phyloP scores from a whole-genome alignment of 352 stramenopile genomes.

The Globisporangium spinosum region DNA sequence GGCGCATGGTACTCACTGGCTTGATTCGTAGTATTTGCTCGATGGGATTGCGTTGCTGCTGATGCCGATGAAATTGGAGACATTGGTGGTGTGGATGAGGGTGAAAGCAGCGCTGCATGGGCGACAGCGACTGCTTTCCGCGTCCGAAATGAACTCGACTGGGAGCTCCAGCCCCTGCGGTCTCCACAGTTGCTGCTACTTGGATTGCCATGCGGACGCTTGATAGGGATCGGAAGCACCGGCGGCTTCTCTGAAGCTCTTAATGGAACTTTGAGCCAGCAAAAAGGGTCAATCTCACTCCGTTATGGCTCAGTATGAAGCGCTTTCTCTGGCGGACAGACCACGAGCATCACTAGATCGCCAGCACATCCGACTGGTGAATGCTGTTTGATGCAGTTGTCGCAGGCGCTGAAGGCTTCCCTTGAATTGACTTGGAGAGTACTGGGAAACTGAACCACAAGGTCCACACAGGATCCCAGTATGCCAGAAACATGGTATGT shows the following conservation, averaged over 20 bases:
- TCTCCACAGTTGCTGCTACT: background rate
- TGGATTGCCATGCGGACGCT: background rate
- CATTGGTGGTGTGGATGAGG: background rate
- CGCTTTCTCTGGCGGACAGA: background rate
- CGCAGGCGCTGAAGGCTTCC: background rate
- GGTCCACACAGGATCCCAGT: background rate
- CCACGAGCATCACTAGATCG: conserved; percentile 1
- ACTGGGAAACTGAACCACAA: conserved; percentile 19
- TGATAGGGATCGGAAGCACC: background rate
- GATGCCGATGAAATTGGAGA: background rate
- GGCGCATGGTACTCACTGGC: conserved; percentile 15
- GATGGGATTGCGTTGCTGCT: background rate
- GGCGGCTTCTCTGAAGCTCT: background rate
- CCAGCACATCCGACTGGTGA: conserved; percentile 1
- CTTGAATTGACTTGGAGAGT: conserved; percentile 8
- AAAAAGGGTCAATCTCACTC: conserved; percentile 12
- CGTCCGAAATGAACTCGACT: conserved; percentile 5
- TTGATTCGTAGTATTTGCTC: background rate
- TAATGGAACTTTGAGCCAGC: conserved; percentile 3
- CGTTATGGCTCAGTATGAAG: background rate
- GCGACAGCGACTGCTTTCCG: background rate
- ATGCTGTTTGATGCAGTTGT: background rate
- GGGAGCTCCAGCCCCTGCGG: conserved; percentile 8
- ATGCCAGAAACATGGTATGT: background rate
- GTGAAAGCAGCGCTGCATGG: background rate